A percentile compares a stretch with the other conserved stretches of the same genome.
Evolutionary conservation across 2,329 filamentous ascomycete genomes (phyloP).

Genomic region (Talaromyces sp.): DNA sequence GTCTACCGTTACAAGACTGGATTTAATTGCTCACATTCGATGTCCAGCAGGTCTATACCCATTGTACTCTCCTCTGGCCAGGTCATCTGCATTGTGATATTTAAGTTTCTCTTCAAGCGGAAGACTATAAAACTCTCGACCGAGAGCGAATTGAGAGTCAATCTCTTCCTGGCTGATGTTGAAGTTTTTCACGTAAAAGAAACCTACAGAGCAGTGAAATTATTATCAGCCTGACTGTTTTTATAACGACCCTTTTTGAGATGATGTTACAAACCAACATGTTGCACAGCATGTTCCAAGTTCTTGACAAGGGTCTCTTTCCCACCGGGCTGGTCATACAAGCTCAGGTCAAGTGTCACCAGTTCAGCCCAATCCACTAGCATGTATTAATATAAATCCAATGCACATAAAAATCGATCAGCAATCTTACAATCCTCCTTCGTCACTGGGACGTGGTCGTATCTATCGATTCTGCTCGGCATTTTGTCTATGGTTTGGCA

Average conservation of each 20-base stretch:
- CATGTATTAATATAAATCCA: slow-evolving; percentile 13
- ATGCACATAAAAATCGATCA: background rate
- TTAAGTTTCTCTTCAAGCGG: slow-evolving; percentile 56
- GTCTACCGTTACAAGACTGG: background rate
- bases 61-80: slow-evolving; percentile 53
- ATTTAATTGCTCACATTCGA: slow-evolving; percentile 20
- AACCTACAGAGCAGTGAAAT: slow-evolving; percentile 33
- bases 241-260: background rate
- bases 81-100: slow-evolving; percentile 43
- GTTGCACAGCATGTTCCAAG: slow-evolving; percentile 50
- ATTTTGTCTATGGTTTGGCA: background rate
- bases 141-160: slow-evolving; percentile 57
- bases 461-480: slow-evolving; percentile 26
- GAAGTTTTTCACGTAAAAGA: slow-evolving; percentile 62
- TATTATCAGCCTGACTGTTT: slow-evolving; percentile 12
- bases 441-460: slow-evolving; percentile 45
- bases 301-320: slow-evolving; percentile 52
- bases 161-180: slow-evolving; percentile 57
- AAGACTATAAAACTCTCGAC: slow-evolving; percentile 54
- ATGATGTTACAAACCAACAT: slow-evolving; percentile 28
- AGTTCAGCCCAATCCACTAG: slow-evolving; percentile 51
- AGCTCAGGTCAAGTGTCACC: slow-evolving; percentile 52
- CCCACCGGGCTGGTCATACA: slow-evolving; percentile 51
- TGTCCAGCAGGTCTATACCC: slow-evolving; percentile 50
- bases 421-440: slow-evolving; percentile 31